Conservation (phyloP, 768 basidiomycete genomes). For the Punctularia strigosozonata region DNA sequence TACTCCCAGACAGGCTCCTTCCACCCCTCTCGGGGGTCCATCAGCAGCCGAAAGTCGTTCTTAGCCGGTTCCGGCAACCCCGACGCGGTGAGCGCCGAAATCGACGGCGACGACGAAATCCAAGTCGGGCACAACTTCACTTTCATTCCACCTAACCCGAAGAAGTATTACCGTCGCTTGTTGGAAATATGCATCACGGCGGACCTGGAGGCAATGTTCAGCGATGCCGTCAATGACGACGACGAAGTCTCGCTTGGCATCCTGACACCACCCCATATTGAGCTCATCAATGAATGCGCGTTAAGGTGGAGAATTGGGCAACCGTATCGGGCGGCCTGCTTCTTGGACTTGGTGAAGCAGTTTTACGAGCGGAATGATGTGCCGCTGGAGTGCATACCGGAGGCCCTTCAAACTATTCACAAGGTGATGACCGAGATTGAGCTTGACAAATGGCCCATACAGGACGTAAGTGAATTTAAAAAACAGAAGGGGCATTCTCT, state of each 20-base stretch:
- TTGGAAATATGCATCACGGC: slow-evolving; percentile 71
- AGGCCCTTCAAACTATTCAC: slow-evolving; percentile 65
- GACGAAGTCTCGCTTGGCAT: slow-evolving; percentile 95
- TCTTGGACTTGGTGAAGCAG: slow-evolving; percentile 75
- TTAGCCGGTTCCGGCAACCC: slow-evolving; percentile 15
- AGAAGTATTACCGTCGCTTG: slow-evolving; percentile 74
- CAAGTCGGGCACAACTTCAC: slow-evolving; percentile 72
- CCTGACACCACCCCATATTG: slow-evolving; percentile 64
- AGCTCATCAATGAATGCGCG: slow-evolving; percentile 81
- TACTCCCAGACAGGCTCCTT: slow-evolving; percentile 29
- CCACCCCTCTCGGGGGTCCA: slow-evolving; percentile 32
- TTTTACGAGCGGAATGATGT: slow-evolving; percentile 86
- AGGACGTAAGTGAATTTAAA: slow-evolving; percentile 80
- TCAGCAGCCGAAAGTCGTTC: slow-evolving; percentile 59
- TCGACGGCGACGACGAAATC: slow-evolving; percentile 56
- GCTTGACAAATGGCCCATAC: slow-evolving; percentile 63
- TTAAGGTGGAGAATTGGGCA: slow-evolving; percentile 82
- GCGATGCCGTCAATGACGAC: slow-evolving; percentile 84
- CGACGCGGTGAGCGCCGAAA: slow-evolving; percentile 25
- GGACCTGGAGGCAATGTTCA: slow-evolving; percentile 84
- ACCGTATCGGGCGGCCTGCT: slow-evolving; percentile 65
- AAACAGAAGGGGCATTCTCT: too few relatives aligned
- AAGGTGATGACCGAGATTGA: slow-evolving; percentile 63
- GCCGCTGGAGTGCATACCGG: slow-evolving; percentile 89
- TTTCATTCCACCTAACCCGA: slow-evolving; percentile 83